Conservation (phyloP, 2,329 filamentous ascomycete genomes). For the Didymella sp. region DNA sequence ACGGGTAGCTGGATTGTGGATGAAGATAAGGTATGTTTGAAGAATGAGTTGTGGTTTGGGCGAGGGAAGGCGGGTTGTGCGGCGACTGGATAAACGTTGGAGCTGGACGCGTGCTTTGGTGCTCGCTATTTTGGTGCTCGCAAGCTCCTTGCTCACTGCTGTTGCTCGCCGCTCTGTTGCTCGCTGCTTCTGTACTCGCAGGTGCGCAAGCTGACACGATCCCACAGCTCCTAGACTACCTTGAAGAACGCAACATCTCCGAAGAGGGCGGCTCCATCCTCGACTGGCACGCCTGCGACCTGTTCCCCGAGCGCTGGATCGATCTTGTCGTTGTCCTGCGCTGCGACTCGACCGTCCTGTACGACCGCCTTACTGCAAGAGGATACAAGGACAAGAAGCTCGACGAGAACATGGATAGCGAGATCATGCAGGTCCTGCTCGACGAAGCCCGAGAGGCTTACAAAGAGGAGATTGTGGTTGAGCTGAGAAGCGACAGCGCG, state of each 20-base stretch:
- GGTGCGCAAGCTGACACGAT: not conserved
- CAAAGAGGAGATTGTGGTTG: constrained; percentile 85
- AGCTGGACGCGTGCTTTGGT: no score
- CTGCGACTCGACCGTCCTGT: constrained; percentile 79
- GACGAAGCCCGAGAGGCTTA: constrained; percentile 90
- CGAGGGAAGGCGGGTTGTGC: no score
- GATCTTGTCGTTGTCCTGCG: constrained; percentile 93
- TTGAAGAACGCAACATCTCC: constrained; percentile 75
- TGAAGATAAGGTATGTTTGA: constrained; percentile 78
- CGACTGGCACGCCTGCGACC: constrained; percentile 97
- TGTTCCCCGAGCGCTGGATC: constrained; percentile 93
- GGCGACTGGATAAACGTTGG: no score
- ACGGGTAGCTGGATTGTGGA: constrained; percentile 91
- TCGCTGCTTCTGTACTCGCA: not conserved
- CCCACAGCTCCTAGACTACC: constrained; percentile 77
- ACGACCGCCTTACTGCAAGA: constrained; percentile 79
- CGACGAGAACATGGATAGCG: constrained; percentile 94
- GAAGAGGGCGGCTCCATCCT: constrained; percentile 82
- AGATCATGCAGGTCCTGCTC: constrained; percentile 95
- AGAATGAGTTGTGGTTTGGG: not conserved
- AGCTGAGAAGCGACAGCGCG: constrained; percentile 81
- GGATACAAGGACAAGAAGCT: constrained; percentile 87
- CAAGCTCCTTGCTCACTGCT: not conserved
- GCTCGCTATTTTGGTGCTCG: no score
- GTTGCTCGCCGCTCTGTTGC: no score